phyloP scores from a whole-genome alignment of 768 basidiomycete genomes.

The Antrodiella citrinella region DNA sequence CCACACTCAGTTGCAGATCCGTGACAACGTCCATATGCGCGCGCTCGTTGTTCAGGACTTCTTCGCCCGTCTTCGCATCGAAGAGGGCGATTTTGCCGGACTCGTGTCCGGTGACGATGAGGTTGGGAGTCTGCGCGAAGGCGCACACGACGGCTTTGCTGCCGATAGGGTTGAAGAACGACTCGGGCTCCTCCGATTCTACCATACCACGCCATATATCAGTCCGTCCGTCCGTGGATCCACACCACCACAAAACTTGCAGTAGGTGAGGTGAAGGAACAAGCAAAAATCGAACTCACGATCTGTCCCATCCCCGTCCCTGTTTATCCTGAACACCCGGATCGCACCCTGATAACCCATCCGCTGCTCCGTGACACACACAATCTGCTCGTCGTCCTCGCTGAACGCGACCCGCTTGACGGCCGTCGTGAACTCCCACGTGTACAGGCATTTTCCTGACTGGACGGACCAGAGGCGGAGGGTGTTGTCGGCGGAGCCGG shows the following conservation, averaged over 20 bases:
- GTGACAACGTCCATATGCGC: constrained; percentile 85
- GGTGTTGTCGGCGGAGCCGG: constrained; percentile 91
- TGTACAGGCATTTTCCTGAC: constrained; percentile 86
- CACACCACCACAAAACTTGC: too few relatives aligned
- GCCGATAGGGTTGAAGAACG: constrained; percentile 82
- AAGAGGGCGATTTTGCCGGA: constrained; percentile 92
- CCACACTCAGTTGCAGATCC: constrained; percentile 85
- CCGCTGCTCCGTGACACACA: constrained; percentile 95
- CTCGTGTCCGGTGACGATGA: constrained; percentile 93
- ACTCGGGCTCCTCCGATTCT: constrained; percentile 72
- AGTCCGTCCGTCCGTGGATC: too few relatives aligned
- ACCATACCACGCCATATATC: too few relatives aligned
- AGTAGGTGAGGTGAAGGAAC: too few relatives aligned
- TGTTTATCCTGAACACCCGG: constrained; percentile 81
- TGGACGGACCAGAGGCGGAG: constrained; percentile 86
- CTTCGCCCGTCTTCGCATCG: constrained; percentile 82
- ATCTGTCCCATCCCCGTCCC: constrained; percentile 69
- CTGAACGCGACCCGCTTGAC: constrained; percentile 94
- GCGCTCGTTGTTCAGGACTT: constrained; percentile 74
- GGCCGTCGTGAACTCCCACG: constrained; percentile 97
- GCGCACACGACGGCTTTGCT: constrained; percentile 97
- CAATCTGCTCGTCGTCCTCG: constrained; percentile 73
- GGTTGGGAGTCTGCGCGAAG: constrained; percentile 69
- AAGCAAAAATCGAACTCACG: constrained; percentile 49
- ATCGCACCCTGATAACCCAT: constrained; percentile 91